A percentile compares a stretch with the other conserved stretches of the same genome.
Evolutionary conservation across 345 rosid species (phyloP).

Genomic region (Syzygium jambos): DNA sequence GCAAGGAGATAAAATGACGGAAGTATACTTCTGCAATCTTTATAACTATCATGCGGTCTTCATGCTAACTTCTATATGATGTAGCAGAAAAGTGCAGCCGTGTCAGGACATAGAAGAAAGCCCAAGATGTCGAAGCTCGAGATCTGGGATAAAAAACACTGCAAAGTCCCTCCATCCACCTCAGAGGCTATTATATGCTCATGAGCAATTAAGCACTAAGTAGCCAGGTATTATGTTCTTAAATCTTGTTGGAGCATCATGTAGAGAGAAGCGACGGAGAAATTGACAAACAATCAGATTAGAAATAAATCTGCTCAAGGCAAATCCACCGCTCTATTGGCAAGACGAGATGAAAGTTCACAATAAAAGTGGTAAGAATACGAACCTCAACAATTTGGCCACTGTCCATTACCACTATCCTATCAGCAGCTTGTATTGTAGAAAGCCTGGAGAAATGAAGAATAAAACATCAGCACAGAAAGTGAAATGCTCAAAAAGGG

Average conservation of each 20-base stretch:
- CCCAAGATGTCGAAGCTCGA: not conserved
- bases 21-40: not conserved
- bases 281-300: not conserved
- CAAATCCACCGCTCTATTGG: not conserved
- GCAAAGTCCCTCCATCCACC: not conserved
- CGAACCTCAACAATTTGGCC: constrained; percentile 79
- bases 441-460: constrained; percentile 56
- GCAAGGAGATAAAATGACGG: not conserved
- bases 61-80: not conserved
- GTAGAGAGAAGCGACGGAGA: not conserved
- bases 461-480: constrained; percentile 1
- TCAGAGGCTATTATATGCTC: not conserved
- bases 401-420: constrained; percentile 79
- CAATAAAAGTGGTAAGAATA: not conserved
- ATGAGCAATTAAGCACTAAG: not conserved
- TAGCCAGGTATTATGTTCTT: not conserved
- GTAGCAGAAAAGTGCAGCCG: not conserved
- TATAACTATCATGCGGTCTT: not conserved
- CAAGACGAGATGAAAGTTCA: not conserved
- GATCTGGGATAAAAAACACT: not conserved
- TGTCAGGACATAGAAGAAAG: not conserved
- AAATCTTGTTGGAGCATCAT: not conserved
- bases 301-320: not conserved
- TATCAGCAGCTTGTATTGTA: constrained; percentile 84
- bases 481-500: not conserved